A percentile compares a stretch with the other conserved stretches of the same genome.
Evolutionary conservation across 768 basidiomycete genomes (phyloP).

Genomic region (Psilocybe sp.): DNA sequence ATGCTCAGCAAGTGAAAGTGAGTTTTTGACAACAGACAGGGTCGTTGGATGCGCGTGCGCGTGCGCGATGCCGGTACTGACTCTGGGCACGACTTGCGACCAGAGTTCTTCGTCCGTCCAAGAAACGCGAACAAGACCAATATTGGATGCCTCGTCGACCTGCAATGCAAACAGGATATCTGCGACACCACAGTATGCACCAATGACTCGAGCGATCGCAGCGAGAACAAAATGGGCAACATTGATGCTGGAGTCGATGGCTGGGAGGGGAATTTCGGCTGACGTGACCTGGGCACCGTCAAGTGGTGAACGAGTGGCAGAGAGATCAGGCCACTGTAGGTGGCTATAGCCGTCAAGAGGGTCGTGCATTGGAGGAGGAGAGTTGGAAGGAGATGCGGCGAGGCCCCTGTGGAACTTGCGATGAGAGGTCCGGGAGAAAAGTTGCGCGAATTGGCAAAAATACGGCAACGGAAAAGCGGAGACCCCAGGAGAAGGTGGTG

Average conservation of each 20-base stretch:
- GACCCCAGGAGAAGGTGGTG: too few relatives aligned
- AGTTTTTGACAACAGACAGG: slow-evolving; percentile 12
- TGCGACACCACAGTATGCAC: slow-evolving; percentile 25
- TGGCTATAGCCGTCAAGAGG: slow-evolving; percentile 26
- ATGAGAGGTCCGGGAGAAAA: too few relatives aligned
- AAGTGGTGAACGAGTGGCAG: slow-evolving; percentile 21
- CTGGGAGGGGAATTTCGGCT: background rate
- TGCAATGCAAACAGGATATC: slow-evolving; percentile 28
- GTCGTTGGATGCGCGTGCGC: background rate
- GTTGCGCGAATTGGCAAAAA: too few relatives aligned
- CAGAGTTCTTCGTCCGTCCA: slow-evolving; percentile 24
- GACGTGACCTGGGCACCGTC: slow-evolving; percentile 8
- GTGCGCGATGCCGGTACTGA: slow-evolving; percentile 5
- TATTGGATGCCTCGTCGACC: slow-evolving; percentile 1
- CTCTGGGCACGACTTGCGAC: slow-evolving; percentile 13
- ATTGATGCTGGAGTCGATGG: background rate
- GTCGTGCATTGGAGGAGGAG: background rate
- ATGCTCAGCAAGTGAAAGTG: slow-evolving; percentile 20
- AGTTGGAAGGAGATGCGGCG: background rate
- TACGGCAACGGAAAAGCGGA: too few relatives aligned
- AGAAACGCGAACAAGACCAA: slow-evolving; percentile 17
- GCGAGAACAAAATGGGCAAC: slow-evolving; percentile 14
- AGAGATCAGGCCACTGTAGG: slow-evolving; percentile 30
- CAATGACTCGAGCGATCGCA: slow-evolving; percentile 24
- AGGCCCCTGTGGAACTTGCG: too few relatives aligned